Evolutionary conservation across 176 grass and related monocot genomes (phyloP), one percentile per base, ranked within the genome.

Genomic region (Musa acuminata): DNA sequence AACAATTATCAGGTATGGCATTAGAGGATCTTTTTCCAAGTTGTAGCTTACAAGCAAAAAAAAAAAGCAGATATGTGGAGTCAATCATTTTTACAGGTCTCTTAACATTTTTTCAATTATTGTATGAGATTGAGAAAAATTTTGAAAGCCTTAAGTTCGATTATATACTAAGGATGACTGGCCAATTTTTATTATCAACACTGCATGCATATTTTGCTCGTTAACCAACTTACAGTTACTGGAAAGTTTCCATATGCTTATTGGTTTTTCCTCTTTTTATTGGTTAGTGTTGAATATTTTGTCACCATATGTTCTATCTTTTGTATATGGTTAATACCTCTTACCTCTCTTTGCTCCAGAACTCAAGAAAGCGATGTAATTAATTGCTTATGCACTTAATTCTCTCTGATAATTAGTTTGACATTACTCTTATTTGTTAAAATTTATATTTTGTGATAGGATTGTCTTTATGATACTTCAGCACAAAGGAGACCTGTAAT

Each of bases 391-490:
- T 5, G 35, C 35, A 43, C 35, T 43, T 43, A 43, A 43, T 43
- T 43, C 35, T 43, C 35, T 50, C 14, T 49, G 9, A 51, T 70
- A 70, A n/a, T 70, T 70, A 48, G 13, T 20, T 60, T n/a, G 57
- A 50, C 8, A 10, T 25, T 70, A 13, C 7, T 67, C 64, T 67
- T 67, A 70, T 50, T 69, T 70, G 35, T 70, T 8, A 20, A 48
- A 70, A 9, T 70, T 50, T n/a, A 70, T 70, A n/a, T 62, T 80
- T 49, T 86, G 78, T 82, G 8, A 64, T 63, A 99, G 96, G 85
- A 95, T 77, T 88, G 91, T 53, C 86, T 99, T 74, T 99, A 99
- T 57, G 96, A 99, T 81, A 86, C 84, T 75, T 69, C 86, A 78
- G 80, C 87, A 2, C 91, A 99, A 87, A 91, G 83, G 80, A 82